These are phyloP conservation scores for Lactarius sanguifluus DNA, from an alignment of 768 basidiomycete species.

Conservation along the genomic window DNA sequence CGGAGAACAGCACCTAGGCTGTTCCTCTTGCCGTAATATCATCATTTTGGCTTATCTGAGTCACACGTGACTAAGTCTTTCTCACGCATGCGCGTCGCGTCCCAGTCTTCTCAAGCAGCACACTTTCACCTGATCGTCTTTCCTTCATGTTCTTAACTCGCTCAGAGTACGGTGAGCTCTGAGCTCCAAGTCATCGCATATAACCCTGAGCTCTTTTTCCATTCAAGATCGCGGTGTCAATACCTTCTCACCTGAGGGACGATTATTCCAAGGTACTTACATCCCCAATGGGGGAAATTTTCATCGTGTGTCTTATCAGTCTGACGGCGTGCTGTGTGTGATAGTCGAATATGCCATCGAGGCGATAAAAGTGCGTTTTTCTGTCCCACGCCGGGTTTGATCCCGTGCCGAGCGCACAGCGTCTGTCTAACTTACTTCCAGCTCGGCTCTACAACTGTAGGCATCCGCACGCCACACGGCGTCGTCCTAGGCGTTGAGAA, in stretches of 20 bases:
- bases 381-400: neutral
- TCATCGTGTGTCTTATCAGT: conserved; percentile 8
- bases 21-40: neutral
- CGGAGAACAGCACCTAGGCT: neutral
- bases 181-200: neutral
- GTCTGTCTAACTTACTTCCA: conserved; percentile 37
- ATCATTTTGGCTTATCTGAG: neutral
- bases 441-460: conserved; percentile 98
- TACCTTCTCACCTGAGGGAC: conserved; percentile 98
- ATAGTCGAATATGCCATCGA: conserved; percentile 99
- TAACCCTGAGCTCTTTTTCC: conserved; percentile 6
- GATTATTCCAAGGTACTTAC: conserved; percentile 89
- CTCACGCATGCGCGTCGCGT: conserved; percentile 27
- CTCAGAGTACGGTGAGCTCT: conserved; percentile 80
- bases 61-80: conserved; percentile 15
- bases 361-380: conserved; percentile 82
- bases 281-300: neutral
- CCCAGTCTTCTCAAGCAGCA: neutral
- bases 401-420: conserved; percentile 9
- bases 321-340: conserved; percentile 25
- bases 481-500: conserved; percentile 97
- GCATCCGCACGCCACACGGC: conserved; percentile 86
- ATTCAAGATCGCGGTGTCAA: conserved; percentile 89
- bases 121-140: neutral
- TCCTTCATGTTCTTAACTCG: conserved; percentile 83